Conservation (phyloP, 306 rosid species). For the Dalbergia cultrata region DNA sequence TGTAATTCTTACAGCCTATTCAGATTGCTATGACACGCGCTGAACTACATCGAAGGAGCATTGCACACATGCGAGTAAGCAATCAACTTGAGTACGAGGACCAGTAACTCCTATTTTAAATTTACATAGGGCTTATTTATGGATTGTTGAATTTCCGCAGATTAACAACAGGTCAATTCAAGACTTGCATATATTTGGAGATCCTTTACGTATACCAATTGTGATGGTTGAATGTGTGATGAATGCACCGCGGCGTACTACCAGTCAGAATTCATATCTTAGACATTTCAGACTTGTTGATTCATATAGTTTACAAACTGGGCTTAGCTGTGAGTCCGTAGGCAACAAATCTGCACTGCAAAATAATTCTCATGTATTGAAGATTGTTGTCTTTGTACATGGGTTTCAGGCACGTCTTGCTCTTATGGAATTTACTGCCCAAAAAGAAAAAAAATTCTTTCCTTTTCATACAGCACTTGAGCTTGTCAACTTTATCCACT, state of each 20-base stretch:
- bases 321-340: conserved; percentile 44
- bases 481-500: conserved; percentile 12
- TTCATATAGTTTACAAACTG: conserved; percentile 52
- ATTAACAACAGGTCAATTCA: conserved; percentile 85
- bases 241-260: conserved; percentile 78
- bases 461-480: conserved; percentile 30
- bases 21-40: conserved; percentile 81
- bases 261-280: conserved; percentile 72
- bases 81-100: conserved; percentile 36
- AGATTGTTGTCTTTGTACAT: conserved; percentile 93
- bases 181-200: conserved; percentile 91
- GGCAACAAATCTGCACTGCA: conserved; percentile 52
- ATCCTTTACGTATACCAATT: conserved; percentile 79
- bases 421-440: conserved; percentile 37
- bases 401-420: conserved; percentile 93
- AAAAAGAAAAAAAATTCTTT: conserved; percentile 8
- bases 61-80: conserved; percentile 87
- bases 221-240: conserved; percentile 86
- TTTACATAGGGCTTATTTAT: conserved; percentile 17
- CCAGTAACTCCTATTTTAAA: conserved; percentile 32
- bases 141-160: conserved; percentile 55
- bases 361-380: conserved; percentile 66
- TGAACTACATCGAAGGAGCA: conserved; percentile 87
- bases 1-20: conserved; percentile 69
- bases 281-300: conserved; percentile 59